Base-by-base conservation (phyloP, 768 basidiomycete genomes). In the Paxillus involutus region DNA sequence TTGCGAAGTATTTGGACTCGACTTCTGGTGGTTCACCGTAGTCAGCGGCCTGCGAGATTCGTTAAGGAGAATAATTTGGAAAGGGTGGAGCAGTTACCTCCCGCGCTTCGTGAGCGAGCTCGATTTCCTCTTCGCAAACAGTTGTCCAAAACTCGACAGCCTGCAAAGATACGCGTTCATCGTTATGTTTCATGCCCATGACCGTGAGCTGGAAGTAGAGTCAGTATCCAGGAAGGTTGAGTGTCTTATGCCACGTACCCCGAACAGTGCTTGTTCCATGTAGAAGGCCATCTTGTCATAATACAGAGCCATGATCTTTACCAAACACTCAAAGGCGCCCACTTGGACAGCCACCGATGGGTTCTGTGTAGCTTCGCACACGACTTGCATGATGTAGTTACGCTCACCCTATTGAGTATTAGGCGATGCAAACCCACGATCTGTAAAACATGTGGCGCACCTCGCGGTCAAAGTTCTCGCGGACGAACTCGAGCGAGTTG, bases 311-410 rank as follows among this genome's bases (percentile, higher is more conserved):
- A 99, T 98, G 67, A 98, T 97, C 64, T 87, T 83, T 30, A 98
- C 96, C 13, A 99, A 77, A 73, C 91, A 94, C 69, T 97, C 94
- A 64, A 97, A 99, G 5, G 97, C 89, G 30, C 86, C 92, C n/a
- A 97, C 89, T 76, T 98, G 96, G 35, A 98, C 94, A 35, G 80
- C 71, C 3, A 89, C 83, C 2, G 85, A 73, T 1, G 80, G 56
- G 62, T 87, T 94, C 71, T 98, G 97, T 0, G 97, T 98, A 0
- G 96, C 96, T 67, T 98, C 97, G 68, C 97, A 99, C 16, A 98
- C 91, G 41, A 98, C 94, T 76, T 99, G 97, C 97, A 99, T 99
- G 72, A 99, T 98, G 76, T 97, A 98, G 74, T 98, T 99, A 45
- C 97, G 85, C 72, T 99, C 97, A 61, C 97, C 97, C 94, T 98